phyloP scores from a whole-genome alignment of 2,329 filamentous ascomycete genomes.

The Fusarium oligoseptatum region DNA sequence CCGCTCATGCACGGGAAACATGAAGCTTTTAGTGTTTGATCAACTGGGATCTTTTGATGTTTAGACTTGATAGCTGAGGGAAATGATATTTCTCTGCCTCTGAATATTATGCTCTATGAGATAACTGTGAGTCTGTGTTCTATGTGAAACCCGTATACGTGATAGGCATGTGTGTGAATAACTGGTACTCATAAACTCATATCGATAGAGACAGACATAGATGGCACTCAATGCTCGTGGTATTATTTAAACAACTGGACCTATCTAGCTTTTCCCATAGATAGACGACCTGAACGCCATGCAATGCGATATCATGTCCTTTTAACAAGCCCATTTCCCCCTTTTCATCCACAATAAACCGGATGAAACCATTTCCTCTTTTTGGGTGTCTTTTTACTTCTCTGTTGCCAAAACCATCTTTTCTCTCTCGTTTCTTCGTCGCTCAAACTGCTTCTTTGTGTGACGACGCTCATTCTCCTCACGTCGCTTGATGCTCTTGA shows the following conservation, averaged over 20 bases:
- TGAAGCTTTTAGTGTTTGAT: slow-evolving; percentile 22
- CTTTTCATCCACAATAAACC: slow-evolving; percentile 15
- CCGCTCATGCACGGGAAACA: slow-evolving; percentile 32
- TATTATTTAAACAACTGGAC: slow-evolving; percentile 35
- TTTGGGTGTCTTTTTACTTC: slow-evolving; percentile 56
- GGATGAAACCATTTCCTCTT: slow-evolving; percentile 4
- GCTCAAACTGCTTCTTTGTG: slow-evolving; percentile 83
- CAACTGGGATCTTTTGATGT: slow-evolving; percentile 23
- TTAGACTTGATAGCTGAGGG: slow-evolving; percentile 32
- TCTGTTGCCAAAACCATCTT: slow-evolving; percentile 86
- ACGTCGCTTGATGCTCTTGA: slow-evolving; percentile 87
- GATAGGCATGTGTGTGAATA: too few relatives aligned
- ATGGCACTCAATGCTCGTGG: slow-evolving; percentile 13
- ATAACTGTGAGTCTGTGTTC: background rate
- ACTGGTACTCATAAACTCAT: background rate
- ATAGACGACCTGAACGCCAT: slow-evolving; percentile 50
- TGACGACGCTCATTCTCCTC: slow-evolving; percentile 97
- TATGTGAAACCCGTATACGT: too few relatives aligned
- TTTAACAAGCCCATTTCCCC: slow-evolving; percentile 36
- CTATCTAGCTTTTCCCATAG: slow-evolving; percentile 37
- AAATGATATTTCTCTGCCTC: slow-evolving; percentile 13
- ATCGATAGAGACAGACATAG: background rate
- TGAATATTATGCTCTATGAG: background rate
- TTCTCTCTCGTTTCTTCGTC: slow-evolving; percentile 84
- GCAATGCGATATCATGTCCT: slow-evolving; percentile 48